Conservation (phyloP, 345 rosid genomes). For the Brassica nigra region DNA sequence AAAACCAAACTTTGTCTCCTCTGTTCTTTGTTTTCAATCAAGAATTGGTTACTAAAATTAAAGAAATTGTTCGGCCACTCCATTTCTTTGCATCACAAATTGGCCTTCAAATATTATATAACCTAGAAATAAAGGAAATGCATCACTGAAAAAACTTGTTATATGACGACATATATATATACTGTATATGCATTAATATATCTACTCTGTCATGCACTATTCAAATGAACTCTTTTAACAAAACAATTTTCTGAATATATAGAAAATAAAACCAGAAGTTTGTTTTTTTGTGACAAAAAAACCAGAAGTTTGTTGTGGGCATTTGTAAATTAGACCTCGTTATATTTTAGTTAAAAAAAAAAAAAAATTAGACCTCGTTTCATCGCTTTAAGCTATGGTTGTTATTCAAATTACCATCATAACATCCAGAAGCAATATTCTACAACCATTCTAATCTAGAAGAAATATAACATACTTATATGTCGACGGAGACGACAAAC, state of each 20-base stretch:
- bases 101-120: not conserved
- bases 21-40: not conserved
- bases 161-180: not conserved
- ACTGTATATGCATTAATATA: not conserved
- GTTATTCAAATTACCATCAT: not conserved
- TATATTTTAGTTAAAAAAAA: not conserved
- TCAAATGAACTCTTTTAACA: not conserved
- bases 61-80: not conserved
- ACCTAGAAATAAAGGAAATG: not conserved
- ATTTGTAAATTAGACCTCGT: not conserved
- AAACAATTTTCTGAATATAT: not conserved
- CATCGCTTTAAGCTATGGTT: not conserved
- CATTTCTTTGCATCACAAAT: not conserved
- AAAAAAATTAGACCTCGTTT: not conserved
- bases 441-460: not conserved
- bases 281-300: not conserved
- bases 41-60: not conserved
- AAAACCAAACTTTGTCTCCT: constrained; percentile 6
- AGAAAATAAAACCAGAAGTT: not conserved
- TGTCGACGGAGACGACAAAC: not conserved
- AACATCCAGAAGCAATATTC: constrained; percentile 9
- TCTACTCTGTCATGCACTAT: not conserved
- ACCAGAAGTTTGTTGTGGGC: not conserved
- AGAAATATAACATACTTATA: not conserved
- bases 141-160: not conserved